Evolutionary conservation across 192 early-diverging fungal species (phyloP), one percentile per base, ranked within the genome.

Genomic region (Backusella tuberculispora): DNA sequence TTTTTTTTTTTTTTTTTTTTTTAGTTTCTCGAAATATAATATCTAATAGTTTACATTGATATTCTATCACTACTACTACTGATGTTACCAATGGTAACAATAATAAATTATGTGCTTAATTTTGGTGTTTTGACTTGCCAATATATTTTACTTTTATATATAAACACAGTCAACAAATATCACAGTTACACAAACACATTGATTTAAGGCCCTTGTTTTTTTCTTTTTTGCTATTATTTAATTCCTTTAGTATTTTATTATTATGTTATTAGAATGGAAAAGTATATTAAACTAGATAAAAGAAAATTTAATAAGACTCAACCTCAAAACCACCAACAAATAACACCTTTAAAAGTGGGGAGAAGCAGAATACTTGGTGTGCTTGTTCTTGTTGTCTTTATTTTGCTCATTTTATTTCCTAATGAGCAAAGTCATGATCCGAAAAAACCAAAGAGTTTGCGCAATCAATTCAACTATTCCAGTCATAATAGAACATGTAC

Each of bases 401-500:
- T 60, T 26, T 60, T 60, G 12, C 2, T 60, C 24, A 13, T 60
- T 60, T 9, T 60, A 26, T 26, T 26, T 13, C 53, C 10, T 26
- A 60, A 24, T 24, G 21, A 60, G 21, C 53, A 60, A 60, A 26
- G 53, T 26, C 10, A 4, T 12, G 26, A 60, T 26, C 26, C 21
- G 46, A 24, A 69, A 45, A 69, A 8, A 38, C 7, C 8, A 7
- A 37, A 29, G 15, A 41, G 8, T 26, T 46, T 76, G 17, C 29
- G 24, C n/a, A 67, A 76, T 37, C 74, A 76, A 19, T 41, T 48
- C 41, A 43, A 6, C 0, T 76, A 76, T 63, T 37, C 17, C 29
- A 46, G 13, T 19, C 48, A 72, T 29, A 43, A 26, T 24, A 7
- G 53, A 60, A 40, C 44, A 34, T 79, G 77, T 47, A 38, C 68